Base-by-base conservation (phyloP, 169 alveolate species). In the Plasmodium inui region DNA sequence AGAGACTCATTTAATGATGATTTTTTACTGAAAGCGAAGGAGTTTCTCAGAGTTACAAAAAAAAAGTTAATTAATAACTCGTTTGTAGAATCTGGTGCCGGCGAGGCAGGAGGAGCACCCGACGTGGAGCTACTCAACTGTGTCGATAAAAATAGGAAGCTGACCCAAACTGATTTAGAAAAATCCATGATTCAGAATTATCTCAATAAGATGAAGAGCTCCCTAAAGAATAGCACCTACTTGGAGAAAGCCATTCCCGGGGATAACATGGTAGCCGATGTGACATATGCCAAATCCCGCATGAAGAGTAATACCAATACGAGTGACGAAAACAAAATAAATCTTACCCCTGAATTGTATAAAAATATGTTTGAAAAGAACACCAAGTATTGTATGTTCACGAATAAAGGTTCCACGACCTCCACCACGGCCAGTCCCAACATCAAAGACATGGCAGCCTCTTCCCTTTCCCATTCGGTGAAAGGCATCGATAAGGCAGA, bases 1-100 rank as follows among this genome's bases (percentile, higher is more conserved):
- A 79, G 72, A 39, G 94, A 89, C 3, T 89, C 94, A 26, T 89
- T 89, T 67, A 89, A 89, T 41, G 94, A 79, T 28, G 90, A 89
- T 14, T 89, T 89, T 79, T 89, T 89, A 55, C 76, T 61, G 14
- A 89, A 89, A 37, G 94, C 94, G 7, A 89, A 89, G 46, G 94
- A 89, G 79, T 89, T 89, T 61, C 46, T 89, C 22, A 78, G 94
- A 19, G 89, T 89, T 19, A 89, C 94, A 41, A 89, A 89, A 67
- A 89, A 57, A 19, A 89, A 89, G 61, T 61, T 79, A 79, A 57
- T 89, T 22, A 89, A 89, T 19, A 74, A 53, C 70, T 61, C 82
- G 34, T 89, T 89, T 39, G 30, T 46, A 26, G 94, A 89, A 89
- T n/a, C 39, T 32, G 76, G 19, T 67, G 76, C n/a, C 9, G n/a